Percentiles rank a stretch among this genome's conserved stretches.
These are phyloP conservation scores for Fonsecaea multimorphosa DNA, from an alignment of 2,329 filamentous ascomycete genomes.

Conservation along the genomic window DNA sequence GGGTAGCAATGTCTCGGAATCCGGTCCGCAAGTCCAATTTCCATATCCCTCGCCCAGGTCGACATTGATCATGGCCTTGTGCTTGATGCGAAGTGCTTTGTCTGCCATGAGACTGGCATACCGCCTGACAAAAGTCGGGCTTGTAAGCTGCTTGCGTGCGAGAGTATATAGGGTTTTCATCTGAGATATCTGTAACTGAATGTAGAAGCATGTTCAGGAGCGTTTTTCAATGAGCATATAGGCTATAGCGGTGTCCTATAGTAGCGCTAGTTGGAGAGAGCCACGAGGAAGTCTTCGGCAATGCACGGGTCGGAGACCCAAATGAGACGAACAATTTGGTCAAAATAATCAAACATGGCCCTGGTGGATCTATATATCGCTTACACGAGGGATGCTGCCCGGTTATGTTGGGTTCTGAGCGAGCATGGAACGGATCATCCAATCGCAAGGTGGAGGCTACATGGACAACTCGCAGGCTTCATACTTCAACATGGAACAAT, in stretches of 20 bases:
- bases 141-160: not conserved
- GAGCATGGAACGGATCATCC: no score
- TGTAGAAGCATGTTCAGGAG: not conserved
- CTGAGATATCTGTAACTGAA: not conserved
- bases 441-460: not conserved
- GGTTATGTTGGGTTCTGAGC: not conserved
- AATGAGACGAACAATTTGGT: constrained; percentile 2
- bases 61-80: constrained; percentile 21
- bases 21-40: constrained; percentile 52
- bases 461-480: not conserved
- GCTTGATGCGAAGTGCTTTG: constrained; percentile 5
- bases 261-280: not conserved
- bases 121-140: not conserved
- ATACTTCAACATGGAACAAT: no score
- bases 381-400: not conserved
- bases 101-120: not conserved
- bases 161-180: not conserved
- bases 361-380: constrained; percentile 1
- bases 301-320: constrained; percentile 4
- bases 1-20: constrained; percentile 62
- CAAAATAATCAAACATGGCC: not conserved
- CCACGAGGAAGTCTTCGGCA: constrained; percentile 1
- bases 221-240: not conserved
- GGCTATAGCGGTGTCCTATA: not conserved
- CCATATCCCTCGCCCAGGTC: constrained; percentile 25